Percentiles rank a stretch among this genome's conserved stretches.
phyloP scores from a whole-genome alignment of 2,329 filamentous ascomycete genomes.

The Fusarium neocosmosporiellum region DNA sequence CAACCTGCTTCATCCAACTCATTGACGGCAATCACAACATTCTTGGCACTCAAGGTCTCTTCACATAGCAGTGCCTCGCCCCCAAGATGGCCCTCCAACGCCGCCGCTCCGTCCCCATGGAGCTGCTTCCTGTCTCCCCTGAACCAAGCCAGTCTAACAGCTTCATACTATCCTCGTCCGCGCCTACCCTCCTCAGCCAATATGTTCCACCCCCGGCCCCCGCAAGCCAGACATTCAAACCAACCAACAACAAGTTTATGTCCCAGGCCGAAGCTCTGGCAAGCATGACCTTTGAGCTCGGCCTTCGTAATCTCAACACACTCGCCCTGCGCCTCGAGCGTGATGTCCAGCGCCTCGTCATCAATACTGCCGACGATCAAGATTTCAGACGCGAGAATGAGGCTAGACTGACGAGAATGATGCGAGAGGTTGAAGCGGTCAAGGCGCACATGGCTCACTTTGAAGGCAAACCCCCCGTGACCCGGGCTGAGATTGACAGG shows the following conservation, averaged over 20 bases:
- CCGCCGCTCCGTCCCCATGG: constrained; percentile 24
- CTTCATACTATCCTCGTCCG: no score
- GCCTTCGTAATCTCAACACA: constrained; percentile 43
- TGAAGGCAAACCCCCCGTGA: constrained; percentile 15
- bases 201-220: background rate
- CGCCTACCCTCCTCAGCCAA: background rate
- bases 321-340: constrained; percentile 46
- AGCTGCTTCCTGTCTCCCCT: constrained; percentile 1
- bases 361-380: constrained; percentile 41
- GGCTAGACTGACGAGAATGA: constrained; percentile 43
- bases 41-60: background rate
- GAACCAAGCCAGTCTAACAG: constrained; percentile 13
- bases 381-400: constrained; percentile 42
- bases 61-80: background rate
- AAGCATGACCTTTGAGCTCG: constrained; percentile 52
- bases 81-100: constrained; percentile 26
- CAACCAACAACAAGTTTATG: constrained; percentile 22
- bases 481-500: constrained; percentile 27
- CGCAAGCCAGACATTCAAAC: background rate
- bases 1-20: background rate
- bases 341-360: constrained; percentile 44
- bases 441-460: constrained; percentile 39
- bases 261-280: constrained; percentile 49
- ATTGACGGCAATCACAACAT: background rate
- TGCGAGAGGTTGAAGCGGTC: constrained; percentile 47